Base-by-base conservation (phyloP, 768 basidiomycete genomes). In the Artomyces pyxidatus region DNA sequence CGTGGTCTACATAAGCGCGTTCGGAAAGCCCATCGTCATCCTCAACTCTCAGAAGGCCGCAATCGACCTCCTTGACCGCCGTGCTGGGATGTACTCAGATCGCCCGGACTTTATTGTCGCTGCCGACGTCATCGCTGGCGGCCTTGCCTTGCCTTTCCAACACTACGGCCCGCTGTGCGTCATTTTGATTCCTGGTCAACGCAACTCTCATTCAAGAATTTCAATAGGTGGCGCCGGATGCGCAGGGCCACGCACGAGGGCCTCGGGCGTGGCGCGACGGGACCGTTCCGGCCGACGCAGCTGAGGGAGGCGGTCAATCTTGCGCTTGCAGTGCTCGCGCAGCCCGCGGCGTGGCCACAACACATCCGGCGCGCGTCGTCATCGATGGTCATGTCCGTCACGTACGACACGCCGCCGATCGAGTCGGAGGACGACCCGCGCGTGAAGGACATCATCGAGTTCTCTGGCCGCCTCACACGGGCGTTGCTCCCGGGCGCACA, bases 401-500 rank as follows among this genome's bases (percentile, higher is more conserved):
- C 37, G 17, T 51, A 51, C 28, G 40, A 51, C 19, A 32, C 42
- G 4, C 49, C 49, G 4, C 43, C 43, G 7, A 32, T 50, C 16
- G 37, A 47, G 47, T 29, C 37, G 6, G 35, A 45, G 12, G 16
- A 50, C 30, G 49, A 50, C 25, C 19, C 27, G 30, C 43, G 28
- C 16, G 35, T 50, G 3, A 30, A 45, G 26, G 23, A 23, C 10
- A 48, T 52, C 32, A 27, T 35, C 9, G 10, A 29, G 3, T 49
- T 48, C 21, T 6, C 42, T 17, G 26, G 16, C 8, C 38, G 35
- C 16, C 1, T 48, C 6, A 41, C 40, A 0, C 21, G 21, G 2
- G 59, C 59, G 10, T 40, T 43, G 21, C 14, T 53, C 1, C 54
- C 54, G 16, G 58, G 59, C 11, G 38, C 50, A 19, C 43, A 50